These are phyloP conservation scores for Cladosporium phlei DNA, from an alignment of 2,329 filamentous ascomycete genomes.

Conservation along the genomic window DNA sequence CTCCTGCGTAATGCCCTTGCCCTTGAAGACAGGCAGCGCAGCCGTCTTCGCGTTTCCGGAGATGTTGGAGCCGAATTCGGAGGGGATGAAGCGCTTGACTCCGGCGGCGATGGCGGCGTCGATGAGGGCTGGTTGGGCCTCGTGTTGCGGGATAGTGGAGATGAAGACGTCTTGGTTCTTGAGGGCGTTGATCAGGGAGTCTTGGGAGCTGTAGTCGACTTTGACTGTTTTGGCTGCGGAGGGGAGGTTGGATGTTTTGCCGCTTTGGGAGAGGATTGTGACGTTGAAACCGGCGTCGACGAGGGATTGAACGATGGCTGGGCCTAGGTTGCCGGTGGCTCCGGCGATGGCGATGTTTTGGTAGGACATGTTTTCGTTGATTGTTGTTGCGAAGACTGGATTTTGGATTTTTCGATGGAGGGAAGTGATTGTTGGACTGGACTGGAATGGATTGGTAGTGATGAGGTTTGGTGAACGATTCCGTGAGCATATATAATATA, in stretches of 20 bases:
- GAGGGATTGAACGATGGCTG: constrained; percentile 39
- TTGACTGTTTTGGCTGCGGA: constrained; percentile 26
- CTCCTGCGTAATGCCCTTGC: constrained; percentile 28
- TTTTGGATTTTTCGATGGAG: no score
- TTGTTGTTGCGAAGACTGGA: no score
- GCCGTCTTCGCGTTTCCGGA: constrained; percentile 26
- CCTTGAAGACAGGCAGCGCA: constrained; percentile 36
- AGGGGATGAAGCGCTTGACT: constrained; percentile 39
- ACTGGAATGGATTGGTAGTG: no score
- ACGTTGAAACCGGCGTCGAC: constrained; percentile 34
- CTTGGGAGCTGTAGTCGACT: constrained; percentile 30
- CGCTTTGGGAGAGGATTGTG: constrained; percentile 30
- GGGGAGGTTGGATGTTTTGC: constrained; percentile 22
- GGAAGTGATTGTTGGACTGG: no score
- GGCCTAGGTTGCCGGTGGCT: constrained; percentile 40
- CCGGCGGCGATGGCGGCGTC: constrained; percentile 38
- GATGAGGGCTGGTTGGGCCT: constrained; percentile 30
- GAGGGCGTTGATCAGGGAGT: constrained; percentile 32
- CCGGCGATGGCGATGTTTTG: constrained; percentile 29
- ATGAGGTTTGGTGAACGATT: no score
- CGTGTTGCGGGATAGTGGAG: constrained; percentile 29
- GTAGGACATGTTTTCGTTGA: constrained; percentile 4
- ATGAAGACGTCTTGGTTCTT: constrained; percentile 37
- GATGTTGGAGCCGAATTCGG: constrained; percentile 35
- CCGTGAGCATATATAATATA: no score